These are phyloP conservation scores for Salix viminalis DNA, from an alignment of 345 rosid species.

Conservation along the genomic window DNA sequence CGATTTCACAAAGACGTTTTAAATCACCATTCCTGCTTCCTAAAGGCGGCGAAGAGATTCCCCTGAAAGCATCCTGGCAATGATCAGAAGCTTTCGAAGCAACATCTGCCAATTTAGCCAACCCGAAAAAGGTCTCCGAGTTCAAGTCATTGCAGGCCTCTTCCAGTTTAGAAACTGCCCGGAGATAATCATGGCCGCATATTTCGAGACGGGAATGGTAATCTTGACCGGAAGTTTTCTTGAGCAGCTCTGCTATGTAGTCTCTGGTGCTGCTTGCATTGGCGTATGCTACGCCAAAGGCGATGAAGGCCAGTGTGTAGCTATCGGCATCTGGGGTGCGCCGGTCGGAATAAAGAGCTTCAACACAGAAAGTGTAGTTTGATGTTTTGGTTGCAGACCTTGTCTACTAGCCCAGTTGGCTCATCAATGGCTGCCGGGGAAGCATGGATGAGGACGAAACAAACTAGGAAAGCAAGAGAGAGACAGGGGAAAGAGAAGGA, in stretches of 20 bases:
- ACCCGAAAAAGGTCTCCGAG: conserved; percentile 35
- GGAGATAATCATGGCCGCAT: conserved; percentile 20
- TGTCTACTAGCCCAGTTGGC: conserved; percentile 19
- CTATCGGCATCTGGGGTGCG: conserved; percentile 36
- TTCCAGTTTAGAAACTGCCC: conserved; percentile 18
- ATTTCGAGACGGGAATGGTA: conserved; percentile 12
- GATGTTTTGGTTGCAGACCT: conserved; percentile 29
- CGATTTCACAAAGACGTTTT: conserved; percentile 27
- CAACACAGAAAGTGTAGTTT: conserved; percentile 28
- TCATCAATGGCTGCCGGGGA: neutral
- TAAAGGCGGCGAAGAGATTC: conserved; percentile 11
- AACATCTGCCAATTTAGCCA: conserved; percentile 16
- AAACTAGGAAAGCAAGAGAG: neutral
- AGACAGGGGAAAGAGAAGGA: too few species aligned
- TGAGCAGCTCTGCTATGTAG: conserved; percentile 18
- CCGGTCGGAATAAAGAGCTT: conserved; percentile 40
- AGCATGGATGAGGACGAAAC: neutral
- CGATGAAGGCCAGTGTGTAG: conserved; percentile 31
- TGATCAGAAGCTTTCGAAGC: conserved; percentile 21
- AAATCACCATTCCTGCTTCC: conserved; percentile 23
- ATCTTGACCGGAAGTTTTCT: neutral
- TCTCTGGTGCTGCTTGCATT: conserved; percentile 33
- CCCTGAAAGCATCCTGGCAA: conserved; percentile 23
- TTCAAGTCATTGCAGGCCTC: conserved; percentile 36
- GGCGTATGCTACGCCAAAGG: conserved; percentile 35